Base-by-base conservation (phyloP, 2,329 filamentous ascomycete genomes). In the Dendryphion nanum region DNA sequence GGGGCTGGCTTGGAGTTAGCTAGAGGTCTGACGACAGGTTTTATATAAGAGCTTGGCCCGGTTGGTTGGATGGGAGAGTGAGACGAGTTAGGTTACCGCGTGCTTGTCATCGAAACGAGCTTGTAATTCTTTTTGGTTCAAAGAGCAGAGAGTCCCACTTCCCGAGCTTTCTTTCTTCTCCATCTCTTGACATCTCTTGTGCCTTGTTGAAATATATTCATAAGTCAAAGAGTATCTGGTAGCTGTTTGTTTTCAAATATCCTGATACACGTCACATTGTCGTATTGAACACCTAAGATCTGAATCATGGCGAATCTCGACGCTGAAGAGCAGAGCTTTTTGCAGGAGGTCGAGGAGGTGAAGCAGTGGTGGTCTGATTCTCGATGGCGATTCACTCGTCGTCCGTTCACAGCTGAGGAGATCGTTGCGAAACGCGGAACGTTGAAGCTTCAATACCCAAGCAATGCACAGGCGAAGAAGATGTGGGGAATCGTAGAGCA, bases 381-480 rank as follows among this genome's bases (percentile, higher is more conserved):
- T 40, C 80, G 93, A 76, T 98, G 93, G 93, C 80, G 87, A 64
- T 81, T 88, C 70, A 98, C 93, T 56, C 90, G 86, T 73, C 80
- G 93, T 41, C 84, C 93, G 17, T 98, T 93, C 67, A 95, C 90
- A 4, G 89, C 93, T 20, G 93, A 97, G 76, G 87, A 95, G 72
- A 97, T 98, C 61, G 93, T 95, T 48, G 84, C 87, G 36, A 98
- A 98, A 80, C 79, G 93, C 61, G 93, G 93, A 41, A 90, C 86
- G 60, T 74, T 98, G 57, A 88, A 85, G 70, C 85, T 97, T 55
- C 79, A 94, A 47, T 97, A 97, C 66, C 85, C 93, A 15, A 93
- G 90, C 72, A 95, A 94, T 67, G 74, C 73, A 14, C 84, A 90
- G 71, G 79, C 86, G 33, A 96, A 96, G 79, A 98, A 98, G 80